These are phyloP conservation scores for Hibiscus syriacus DNA, from an alignment of 345 rosid species.

Conservation along the genomic window DNA sequence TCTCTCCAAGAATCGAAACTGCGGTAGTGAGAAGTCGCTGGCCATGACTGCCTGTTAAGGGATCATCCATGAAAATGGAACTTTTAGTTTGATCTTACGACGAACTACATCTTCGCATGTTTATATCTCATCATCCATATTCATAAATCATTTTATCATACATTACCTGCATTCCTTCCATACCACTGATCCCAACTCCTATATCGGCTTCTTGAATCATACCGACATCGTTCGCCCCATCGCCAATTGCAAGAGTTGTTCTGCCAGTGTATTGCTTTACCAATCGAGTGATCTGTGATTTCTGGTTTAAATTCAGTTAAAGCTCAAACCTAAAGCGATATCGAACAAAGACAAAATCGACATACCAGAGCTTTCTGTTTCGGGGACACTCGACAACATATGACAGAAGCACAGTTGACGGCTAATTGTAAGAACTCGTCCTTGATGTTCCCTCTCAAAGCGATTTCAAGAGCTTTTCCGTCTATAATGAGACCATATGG, in stretches of 20 bases:
- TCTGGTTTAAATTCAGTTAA: too few species aligned
- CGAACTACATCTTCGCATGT: not conserved
- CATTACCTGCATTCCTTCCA: slow-evolving; percentile 85
- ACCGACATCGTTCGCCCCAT: slow-evolving; percentile 83
- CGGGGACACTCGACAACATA: slow-evolving; percentile 86
- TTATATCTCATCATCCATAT: too few species aligned
- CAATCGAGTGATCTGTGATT: slow-evolving; percentile 49
- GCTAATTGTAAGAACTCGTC: slow-evolving; percentile 58
- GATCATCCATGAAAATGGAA: not conserved
- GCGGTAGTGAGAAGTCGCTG: slow-evolving; percentile 72
- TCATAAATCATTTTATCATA: not conserved
- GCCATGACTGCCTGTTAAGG: slow-evolving; percentile 75
- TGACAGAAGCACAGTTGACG: slow-evolving; percentile 70
- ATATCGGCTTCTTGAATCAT: slow-evolving; percentile 97
- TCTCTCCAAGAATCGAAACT: slow-evolving; percentile 63
- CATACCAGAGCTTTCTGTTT: slow-evolving; percentile 75
- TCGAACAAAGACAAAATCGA: not conserved
- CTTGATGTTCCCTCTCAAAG: slow-evolving; percentile 51
- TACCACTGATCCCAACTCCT: slow-evolving; percentile 82
- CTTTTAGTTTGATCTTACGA: not conserved
- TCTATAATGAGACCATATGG: slow-evolving; percentile 69
- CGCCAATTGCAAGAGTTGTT: slow-evolving; percentile 72
- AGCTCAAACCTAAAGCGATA: not conserved
- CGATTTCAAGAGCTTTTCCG: slow-evolving; percentile 56
- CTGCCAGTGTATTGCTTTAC: slow-evolving; percentile 64